Conservation (phyloP, 345 rosid species). For the Citropsis articulata region DNA sequence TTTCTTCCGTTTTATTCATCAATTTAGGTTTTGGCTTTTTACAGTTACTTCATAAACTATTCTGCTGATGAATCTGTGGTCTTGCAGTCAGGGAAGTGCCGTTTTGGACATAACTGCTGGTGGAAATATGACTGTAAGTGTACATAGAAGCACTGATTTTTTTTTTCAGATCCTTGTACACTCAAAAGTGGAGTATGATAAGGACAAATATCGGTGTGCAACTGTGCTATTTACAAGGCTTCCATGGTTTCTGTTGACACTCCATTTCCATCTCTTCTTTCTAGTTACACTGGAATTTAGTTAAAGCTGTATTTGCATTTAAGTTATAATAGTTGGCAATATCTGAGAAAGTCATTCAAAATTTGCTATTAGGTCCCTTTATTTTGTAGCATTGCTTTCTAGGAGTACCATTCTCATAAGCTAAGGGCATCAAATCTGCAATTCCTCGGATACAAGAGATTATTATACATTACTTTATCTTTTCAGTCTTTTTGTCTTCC, state of each 20-base stretch:
- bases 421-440: background rate
- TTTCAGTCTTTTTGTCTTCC: no score
- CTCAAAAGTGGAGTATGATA: background rate
- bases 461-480: background rate
- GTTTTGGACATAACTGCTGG: conserved; percentile 67
- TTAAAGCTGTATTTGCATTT: background rate
- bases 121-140: conserved; percentile 76
- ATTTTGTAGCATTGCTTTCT: background rate
- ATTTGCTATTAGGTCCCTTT: background rate
- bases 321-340: background rate
- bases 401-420: background rate
- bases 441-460: background rate
- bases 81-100: conserved; percentile 77
- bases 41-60: conserved; percentile 11
- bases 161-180: background rate
- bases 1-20: background rate
- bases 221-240: background rate
- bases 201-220: background rate
- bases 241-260: background rate
- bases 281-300: background rate
- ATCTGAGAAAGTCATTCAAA: background rate
- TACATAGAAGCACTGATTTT: background rate
- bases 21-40: background rate
- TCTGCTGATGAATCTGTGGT: conserved; percentile 10
- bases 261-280: background rate